Evolutionary conservation across 2,329 filamentous ascomycete species (phyloP).

Genomic region (Aspergillus aculeatus): DNA sequence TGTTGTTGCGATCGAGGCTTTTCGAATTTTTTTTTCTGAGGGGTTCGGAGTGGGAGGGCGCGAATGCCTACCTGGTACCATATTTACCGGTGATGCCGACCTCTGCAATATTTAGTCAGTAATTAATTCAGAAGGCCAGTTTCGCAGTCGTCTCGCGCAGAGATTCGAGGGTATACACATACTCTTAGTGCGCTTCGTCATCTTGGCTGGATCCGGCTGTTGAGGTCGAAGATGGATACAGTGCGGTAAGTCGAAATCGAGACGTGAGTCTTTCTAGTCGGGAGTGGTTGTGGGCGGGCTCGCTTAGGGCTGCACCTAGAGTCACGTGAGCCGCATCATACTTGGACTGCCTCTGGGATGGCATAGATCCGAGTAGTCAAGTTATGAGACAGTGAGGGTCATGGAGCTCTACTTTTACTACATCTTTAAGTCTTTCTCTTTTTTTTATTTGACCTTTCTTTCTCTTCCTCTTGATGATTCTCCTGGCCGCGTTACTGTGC

Average conservation of each 20-base stretch:
- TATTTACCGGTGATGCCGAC: slow-evolving; percentile 99
- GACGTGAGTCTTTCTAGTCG: slow-evolving; percentile 33
- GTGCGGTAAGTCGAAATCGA: slow-evolving; percentile 35
- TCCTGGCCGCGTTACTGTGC: neutral
- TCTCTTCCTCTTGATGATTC: no score
- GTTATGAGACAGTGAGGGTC: no score
- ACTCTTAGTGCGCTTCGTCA: slow-evolving; percentile 94
- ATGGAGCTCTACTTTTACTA: no score
- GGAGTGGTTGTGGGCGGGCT: slow-evolving; percentile 38
- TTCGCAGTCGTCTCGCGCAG: neutral
- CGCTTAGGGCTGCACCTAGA: slow-evolving; percentile 39
- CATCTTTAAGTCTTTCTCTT: neutral
- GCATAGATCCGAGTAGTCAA: no score
- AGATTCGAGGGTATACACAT: slow-evolving; percentile 24
- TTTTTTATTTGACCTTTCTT: neutral
- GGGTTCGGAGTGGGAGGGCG: slow-evolving; percentile 23
- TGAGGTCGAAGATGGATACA: slow-evolving; percentile 39
- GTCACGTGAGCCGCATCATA: slow-evolving; percentile 27
- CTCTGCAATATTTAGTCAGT: slow-evolving; percentile 53
- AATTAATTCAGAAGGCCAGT: slow-evolving; percentile 2
- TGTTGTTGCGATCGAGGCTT: slow-evolving; percentile 9
- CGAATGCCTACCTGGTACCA: slow-evolving; percentile 77
- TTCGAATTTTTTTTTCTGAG: slow-evolving; percentile 15
- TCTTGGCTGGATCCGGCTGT: slow-evolving; percentile 58
- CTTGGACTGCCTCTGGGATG: neutral